Conservation (phyloP, 176 grass and related monocot species). For the Carex pumila region DNA sequence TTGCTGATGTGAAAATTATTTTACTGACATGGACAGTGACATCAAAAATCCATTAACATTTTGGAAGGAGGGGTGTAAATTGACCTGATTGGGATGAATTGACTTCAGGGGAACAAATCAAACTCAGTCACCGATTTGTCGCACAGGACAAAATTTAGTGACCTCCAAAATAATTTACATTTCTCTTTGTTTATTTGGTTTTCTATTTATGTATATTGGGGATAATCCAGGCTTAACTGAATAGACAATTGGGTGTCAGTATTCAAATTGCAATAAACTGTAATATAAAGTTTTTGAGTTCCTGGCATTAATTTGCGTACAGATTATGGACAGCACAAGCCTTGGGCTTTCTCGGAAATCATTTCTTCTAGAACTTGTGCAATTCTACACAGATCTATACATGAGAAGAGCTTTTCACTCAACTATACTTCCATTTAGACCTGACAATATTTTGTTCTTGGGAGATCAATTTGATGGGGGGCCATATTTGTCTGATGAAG, state of each 20-base stretch:
- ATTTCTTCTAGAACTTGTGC: constrained; percentile 50
- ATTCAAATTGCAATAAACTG: not conserved
- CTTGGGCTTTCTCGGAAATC: constrained; percentile 54
- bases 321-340: constrained; percentile 95
- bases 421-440: constrained; percentile 62
- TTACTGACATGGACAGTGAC: not conserved
- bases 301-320: constrained; percentile 23
- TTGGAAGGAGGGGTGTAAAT: not conserved
- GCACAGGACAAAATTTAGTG: not conserved
- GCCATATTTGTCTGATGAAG: constrained; percentile 71
- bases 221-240: not conserved
- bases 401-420: constrained; percentile 92
- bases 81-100: not conserved
- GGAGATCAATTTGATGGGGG: constrained; percentile 89
- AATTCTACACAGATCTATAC: constrained; percentile 93
- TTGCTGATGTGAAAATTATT: not conserved
- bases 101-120: not conserved
- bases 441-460: constrained; percentile 72
- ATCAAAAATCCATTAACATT: not conserved
- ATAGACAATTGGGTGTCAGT: not conserved
- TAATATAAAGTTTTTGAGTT: not conserved
- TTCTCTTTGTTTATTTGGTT: not conserved
- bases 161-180: not conserved
- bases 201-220: not conserved
- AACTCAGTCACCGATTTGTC: not conserved